These are phyloP conservation scores for Copromyces sp. DNA, from an alignment of 495 filamentous ascomycete genomes.

Conservation along the genomic window DNA sequence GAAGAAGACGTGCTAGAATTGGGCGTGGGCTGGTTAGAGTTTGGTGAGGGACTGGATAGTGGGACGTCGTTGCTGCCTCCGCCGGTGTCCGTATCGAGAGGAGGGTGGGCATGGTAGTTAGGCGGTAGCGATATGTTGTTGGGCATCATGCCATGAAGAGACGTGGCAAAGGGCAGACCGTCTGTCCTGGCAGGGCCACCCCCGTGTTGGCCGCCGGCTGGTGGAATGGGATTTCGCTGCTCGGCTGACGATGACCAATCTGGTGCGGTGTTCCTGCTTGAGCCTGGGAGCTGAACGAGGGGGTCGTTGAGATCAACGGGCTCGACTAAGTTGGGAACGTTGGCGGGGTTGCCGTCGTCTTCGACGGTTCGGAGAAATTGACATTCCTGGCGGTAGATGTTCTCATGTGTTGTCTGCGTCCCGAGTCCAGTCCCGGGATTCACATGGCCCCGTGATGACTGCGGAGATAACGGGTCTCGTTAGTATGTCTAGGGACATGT, in stretches of 20 bases:
- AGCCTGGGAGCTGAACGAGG: conserved; percentile 5
- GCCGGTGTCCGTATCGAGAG: conserved; percentile 11
- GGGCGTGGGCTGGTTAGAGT: conserved; percentile 39
- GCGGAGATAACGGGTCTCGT: not conserved
- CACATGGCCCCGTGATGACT: not conserved
- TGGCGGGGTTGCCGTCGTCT: conserved; percentile 23
- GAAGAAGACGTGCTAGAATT: conserved; percentile 39
- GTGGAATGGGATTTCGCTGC: conserved; percentile 16
- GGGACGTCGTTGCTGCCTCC: conserved; percentile 27
- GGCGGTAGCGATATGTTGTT: conserved; percentile 17
- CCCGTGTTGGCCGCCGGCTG: conserved; percentile 22
- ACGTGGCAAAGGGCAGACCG: conserved; percentile 11
- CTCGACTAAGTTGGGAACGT: conserved; percentile 19
- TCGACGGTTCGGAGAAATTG: conserved; percentile 21
- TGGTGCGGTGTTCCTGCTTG: conserved; percentile 16
- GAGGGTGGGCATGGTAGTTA: not conserved
- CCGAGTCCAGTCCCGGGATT: not conserved
- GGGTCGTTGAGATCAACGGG: conserved; percentile 13
- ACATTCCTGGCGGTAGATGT: conserved; percentile 23
- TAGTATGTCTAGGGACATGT: not conserved
- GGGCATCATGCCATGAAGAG: conserved; percentile 19
- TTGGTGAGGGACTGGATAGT: conserved; percentile 26
- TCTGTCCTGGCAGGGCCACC: not conserved
- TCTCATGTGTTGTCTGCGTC: not conserved
- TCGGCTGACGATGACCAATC: conserved; percentile 23